Conservation (phyloP, 2,329 filamentous ascomycete genomes). For the Hypoxylon sp. region DNA sequence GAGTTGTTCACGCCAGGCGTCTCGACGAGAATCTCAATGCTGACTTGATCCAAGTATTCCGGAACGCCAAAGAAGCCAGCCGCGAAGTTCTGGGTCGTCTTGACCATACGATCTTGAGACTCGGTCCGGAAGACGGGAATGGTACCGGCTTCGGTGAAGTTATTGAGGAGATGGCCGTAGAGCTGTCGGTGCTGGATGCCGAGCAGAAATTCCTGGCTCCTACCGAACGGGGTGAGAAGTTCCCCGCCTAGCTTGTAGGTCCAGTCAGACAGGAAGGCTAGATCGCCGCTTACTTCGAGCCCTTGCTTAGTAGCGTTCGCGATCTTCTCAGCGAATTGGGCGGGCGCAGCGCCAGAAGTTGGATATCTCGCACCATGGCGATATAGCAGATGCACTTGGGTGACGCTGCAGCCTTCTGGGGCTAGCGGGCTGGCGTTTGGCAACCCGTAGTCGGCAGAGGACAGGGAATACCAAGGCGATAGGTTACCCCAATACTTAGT, state of each 20-base stretch:
- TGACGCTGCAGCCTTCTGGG: conserved; percentile 52
- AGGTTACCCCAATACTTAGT: conserved; percentile 55
- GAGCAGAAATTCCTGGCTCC: conserved; percentile 60
- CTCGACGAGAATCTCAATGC: conserved; percentile 56
- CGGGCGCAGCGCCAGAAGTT: conserved; percentile 50
- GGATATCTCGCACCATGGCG: conserved; percentile 56
- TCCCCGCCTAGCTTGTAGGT: conserved; percentile 57
- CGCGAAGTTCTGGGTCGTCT: conserved; percentile 54
- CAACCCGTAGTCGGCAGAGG: conserved; percentile 54
- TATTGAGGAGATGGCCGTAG: conserved; percentile 61
- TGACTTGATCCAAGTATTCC: conserved; percentile 54
- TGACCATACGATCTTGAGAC: conserved; percentile 56
- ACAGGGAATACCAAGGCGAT: conserved; percentile 55
- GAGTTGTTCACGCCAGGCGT: conserved; percentile 52
- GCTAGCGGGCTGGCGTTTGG: conserved; percentile 52
- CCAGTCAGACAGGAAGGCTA: conserved; percentile 54
- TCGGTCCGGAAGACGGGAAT: conserved; percentile 58
- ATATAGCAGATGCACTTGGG: conserved; percentile 55
- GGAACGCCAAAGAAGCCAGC: conserved; percentile 56
- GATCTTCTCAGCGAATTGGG: conserved; percentile 54
- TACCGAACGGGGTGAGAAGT: conserved; percentile 57
- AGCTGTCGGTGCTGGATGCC: conserved; percentile 60
- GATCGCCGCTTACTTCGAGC: conserved; percentile 53
- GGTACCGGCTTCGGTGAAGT: conserved; percentile 58
- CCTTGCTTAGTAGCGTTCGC: conserved; percentile 55